phyloP scores from a whole-genome alignment of 225 moss, liverwort and hornwort species.

The Anthoceros angustus region DNA sequence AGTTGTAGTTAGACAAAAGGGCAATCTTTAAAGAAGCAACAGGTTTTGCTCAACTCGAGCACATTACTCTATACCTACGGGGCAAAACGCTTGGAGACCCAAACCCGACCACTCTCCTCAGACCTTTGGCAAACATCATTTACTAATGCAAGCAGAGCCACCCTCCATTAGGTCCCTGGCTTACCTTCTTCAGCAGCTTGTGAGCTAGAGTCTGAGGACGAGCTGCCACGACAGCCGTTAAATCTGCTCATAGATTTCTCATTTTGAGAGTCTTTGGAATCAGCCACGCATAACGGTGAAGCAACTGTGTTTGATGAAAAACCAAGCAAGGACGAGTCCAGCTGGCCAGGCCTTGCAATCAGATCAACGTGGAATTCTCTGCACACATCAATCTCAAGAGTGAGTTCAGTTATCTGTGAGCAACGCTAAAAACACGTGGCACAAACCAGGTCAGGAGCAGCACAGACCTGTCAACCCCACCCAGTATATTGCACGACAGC shows the following conservation, averaged over 20 bases:
- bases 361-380: slow-evolving; percentile 41
- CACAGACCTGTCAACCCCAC: slow-evolving; percentile 34
- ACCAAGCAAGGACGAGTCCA: slow-evolving; percentile 23
- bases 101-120: background rate
- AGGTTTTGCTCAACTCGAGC: background rate
- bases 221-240: background rate
- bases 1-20: background rate
- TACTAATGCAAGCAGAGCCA: background rate
- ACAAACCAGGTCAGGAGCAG: background rate
- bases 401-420: no score
- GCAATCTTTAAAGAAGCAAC: background rate
- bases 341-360: slow-evolving; percentile 24
- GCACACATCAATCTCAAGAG: background rate
- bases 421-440: no score
- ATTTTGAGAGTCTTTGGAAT: background rate
- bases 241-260: background rate
- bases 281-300: slow-evolving; percentile 20
- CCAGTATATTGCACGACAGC: slow-evolving; percentile 37
- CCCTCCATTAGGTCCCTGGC: background rate
- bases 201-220: background rate
- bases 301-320: slow-evolving; percentile 19
- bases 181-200: background rate
- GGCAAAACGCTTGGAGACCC: background rate
- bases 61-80: background rate
- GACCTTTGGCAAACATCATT: background rate